Conservation (phyloP, 192 early-diverging fungal species). For the Linnemannia zychae region DNA sequence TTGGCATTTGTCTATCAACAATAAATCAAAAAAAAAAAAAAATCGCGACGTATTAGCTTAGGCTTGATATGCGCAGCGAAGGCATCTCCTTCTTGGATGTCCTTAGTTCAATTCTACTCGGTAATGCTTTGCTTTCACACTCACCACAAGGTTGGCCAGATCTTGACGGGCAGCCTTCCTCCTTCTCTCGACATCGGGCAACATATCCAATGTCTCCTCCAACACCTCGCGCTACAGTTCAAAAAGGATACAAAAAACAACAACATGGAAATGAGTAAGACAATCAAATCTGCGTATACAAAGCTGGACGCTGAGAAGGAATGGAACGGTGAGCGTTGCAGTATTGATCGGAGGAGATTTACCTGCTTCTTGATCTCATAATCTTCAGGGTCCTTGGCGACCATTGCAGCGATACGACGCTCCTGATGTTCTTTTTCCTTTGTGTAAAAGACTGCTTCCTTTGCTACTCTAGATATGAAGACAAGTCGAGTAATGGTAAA, state of each 20-base stretch:
- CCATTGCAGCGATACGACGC: constrained; percentile 66
- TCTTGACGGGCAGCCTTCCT: constrained; percentile 62
- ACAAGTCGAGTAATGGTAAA: neutral
- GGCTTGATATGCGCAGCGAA: neutral
- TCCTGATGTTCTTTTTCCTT: constrained; percentile 65
- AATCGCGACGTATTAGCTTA: too few species aligned
- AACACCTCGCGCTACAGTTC: constrained; percentile 67
- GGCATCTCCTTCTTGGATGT: too few species aligned
- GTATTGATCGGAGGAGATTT: neutral
- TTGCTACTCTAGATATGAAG: constrained; percentile 60
- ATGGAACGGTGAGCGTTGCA: too few species aligned
- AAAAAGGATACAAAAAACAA: constrained; percentile 2
- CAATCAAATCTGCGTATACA: neutral
- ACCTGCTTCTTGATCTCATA: constrained; percentile 74
- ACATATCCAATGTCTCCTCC: constrained; percentile 70
- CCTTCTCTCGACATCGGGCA: constrained; percentile 71
- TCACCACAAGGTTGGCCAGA: constrained; percentile 62
- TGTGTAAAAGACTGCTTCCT: constrained; percentile 65
- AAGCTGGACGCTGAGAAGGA: too few species aligned
- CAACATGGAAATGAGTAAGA: neutral
- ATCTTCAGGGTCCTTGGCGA: constrained; percentile 64
- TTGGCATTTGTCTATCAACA: constrained; percentile 31
- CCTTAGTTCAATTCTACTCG: neutral
- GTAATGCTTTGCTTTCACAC: neutral
- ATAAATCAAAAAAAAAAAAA: neutral